Percentiles rank a stretch among this genome's conserved stretches.
These are phyloP conservation scores for Candida railenensis DNA, from an alignment of 805 yeast species.

Conservation along the genomic window DNA sequence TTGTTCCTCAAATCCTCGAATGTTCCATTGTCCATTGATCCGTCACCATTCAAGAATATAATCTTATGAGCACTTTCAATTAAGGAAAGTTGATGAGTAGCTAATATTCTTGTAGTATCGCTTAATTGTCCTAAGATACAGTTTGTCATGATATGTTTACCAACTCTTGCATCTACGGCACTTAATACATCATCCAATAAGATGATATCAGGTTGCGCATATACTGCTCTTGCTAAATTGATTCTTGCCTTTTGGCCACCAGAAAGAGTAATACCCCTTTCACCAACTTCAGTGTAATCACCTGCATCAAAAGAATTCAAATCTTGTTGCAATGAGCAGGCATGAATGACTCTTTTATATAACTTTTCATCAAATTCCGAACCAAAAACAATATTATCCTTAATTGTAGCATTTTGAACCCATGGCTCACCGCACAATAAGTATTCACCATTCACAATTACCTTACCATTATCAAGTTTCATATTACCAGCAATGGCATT, in stretches of 20 bases:
- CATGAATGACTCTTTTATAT: constrained; percentile 26
- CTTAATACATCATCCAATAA: constrained; percentile 35
- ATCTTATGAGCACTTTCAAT: constrained; percentile 32
- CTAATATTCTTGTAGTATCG: constrained; percentile 33
- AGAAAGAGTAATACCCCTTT: constrained; percentile 35
- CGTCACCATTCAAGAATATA: constrained; percentile 31
- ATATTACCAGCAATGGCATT: constrained; percentile 38
- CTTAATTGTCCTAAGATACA: constrained; percentile 28
- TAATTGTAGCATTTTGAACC: constrained; percentile 35
- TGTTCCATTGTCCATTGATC: constrained; percentile 29
- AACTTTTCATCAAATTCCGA: constrained; percentile 17
- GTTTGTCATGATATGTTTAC: constrained; percentile 32
- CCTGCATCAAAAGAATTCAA: constrained; percentile 33
- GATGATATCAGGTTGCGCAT: constrained; percentile 27
- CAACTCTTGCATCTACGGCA: constrained; percentile 40
- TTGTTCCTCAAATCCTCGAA: constrained; percentile 20
- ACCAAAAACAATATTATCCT: constrained; percentile 33
- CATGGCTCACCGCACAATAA: constrained; percentile 35
- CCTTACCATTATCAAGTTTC: constrained; percentile 28
- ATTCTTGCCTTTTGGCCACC: constrained; percentile 40
- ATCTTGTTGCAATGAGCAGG: constrained; percentile 32
- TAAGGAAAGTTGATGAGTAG: constrained; percentile 36
- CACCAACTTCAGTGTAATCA: constrained; percentile 37
- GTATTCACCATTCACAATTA: constrained; percentile 28
- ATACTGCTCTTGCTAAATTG: constrained; percentile 37